These are phyloP conservation scores for Capsicum rhomboideum DNA, from an alignment of 257 asterid species.

Conservation along the genomic window DNA sequence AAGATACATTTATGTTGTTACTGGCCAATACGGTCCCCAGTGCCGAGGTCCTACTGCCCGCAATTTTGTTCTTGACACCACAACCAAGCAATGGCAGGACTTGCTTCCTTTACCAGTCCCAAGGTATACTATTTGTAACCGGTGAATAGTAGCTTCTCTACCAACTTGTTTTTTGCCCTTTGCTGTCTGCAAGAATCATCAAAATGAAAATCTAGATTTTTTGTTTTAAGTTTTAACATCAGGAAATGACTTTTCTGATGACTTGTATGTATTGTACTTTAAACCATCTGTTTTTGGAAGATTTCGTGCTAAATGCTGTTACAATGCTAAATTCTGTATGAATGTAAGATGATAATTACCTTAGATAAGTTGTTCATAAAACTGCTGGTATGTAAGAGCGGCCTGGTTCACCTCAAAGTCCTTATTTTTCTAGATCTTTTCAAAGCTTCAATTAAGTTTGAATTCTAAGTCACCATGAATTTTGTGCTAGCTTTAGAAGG, in stretches of 20 bases:
- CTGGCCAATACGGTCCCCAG: slow-evolving; percentile 93
- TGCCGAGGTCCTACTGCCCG: slow-evolving; percentile 90
- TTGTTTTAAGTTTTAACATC: background rate
- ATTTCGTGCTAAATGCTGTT: background rate
- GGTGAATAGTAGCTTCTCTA: background rate
- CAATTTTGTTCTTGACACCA: slow-evolving; percentile 69
- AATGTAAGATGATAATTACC: background rate
- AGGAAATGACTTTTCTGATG: background rate
- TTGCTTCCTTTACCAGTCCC: slow-evolving; percentile 80
- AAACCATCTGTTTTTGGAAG: background rate
- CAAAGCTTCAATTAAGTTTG: background rate
- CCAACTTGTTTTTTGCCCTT: background rate
- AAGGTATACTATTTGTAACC: slow-evolving; percentile 26
- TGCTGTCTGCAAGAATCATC: background rate
- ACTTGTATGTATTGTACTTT: background rate
- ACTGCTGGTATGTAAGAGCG: background rate
- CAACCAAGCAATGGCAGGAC: slow-evolving; percentile 62
- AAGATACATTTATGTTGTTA: slow-evolving; percentile 75
- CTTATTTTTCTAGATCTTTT: background rate
- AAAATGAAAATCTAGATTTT: background rate
- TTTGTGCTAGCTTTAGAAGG: background rate
- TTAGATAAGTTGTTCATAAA: background rate
- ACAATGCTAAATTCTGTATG: background rate
- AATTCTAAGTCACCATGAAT: background rate
- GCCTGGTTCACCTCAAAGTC: background rate